phyloP scores from a whole-genome alignment of 1,284 basidiomycete genomes.

The Tetrapyrgos nigripes region DNA sequence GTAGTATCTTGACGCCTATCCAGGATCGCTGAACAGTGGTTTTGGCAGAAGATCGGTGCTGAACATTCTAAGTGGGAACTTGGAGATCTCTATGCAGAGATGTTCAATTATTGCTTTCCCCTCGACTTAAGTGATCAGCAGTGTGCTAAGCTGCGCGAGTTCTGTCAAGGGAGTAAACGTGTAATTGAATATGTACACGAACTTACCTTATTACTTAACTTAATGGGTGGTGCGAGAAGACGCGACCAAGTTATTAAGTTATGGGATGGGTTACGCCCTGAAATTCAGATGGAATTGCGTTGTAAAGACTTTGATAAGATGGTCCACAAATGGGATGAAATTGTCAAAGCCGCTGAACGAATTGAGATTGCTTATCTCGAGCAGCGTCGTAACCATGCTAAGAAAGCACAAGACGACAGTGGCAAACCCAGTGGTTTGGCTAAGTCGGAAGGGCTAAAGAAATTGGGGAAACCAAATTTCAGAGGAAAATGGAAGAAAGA shows the following conservation, averaged over 20 bases:
- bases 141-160: neutral
- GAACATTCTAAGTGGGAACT: constrained; percentile 6
- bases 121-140: constrained; percentile 8
- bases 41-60: constrained; percentile 4
- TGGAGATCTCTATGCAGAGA: neutral
- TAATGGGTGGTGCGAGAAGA: constrained; percentile 5
- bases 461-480: neutral
- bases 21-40: neutral
- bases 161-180: neutral
- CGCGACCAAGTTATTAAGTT: constrained; percentile 8
- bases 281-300: constrained; percentile 8
- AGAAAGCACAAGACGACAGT: neutral
- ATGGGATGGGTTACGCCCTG: constrained; percentile 6
- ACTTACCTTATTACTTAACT: constrained; percentile 1
- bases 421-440: neutral
- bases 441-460: neutral
- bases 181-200: constrained; percentile 11
- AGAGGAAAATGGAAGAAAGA: no score
- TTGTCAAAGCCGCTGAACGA: neutral
- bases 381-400: neutral
- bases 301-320: constrained; percentile 2
- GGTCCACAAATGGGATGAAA: constrained; percentile 4
- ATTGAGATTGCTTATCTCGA: constrained; percentile 11
- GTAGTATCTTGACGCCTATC: neutral
- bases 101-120: constrained; percentile 10